Percentiles rank a stretch among this genome's conserved stretches.
Conservation (phyloP, 2,329 filamentous ascomycete genomes). For the Aureobasidium sp. region DNA sequence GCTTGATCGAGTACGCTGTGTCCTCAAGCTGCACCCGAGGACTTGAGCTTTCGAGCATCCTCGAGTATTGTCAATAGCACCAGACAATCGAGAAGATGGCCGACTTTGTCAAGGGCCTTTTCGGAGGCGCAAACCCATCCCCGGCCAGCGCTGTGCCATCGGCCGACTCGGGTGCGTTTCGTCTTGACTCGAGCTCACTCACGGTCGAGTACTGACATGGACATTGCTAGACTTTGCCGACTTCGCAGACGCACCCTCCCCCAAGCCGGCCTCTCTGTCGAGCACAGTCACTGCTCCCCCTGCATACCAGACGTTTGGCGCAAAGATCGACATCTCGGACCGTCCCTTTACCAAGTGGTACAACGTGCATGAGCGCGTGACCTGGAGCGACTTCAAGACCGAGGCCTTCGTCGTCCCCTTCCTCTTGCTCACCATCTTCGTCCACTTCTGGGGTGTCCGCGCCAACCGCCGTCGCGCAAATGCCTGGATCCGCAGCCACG, state of each 20-base stretch:
- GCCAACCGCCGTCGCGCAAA: constrained; percentile 72
- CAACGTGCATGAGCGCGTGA: constrained; percentile 85
- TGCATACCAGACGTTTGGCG: constrained; percentile 34
- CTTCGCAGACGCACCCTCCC: constrained; percentile 70
- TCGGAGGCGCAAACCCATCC: constrained; percentile 57
- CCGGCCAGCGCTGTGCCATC: constrained; percentile 34
- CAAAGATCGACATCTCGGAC: constrained; percentile 34
- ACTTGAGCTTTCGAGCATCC: not conserved
- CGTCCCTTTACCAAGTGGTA: constrained; percentile 90
- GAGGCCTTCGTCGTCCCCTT: constrained; percentile 75
- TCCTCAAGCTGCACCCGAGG: constrained; percentile 4
- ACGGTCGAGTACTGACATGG: not conserved
- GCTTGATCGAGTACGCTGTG: not conserved
- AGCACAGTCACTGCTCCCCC: constrained; percentile 37
- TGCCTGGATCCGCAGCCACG: constrained; percentile 70
- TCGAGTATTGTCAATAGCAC: not conserved
- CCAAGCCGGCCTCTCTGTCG: constrained; percentile 43
- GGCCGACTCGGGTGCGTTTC: constrained; percentile 54
- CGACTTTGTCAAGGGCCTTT: constrained; percentile 55
- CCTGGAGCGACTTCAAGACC: constrained; percentile 71
- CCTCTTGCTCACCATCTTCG: constrained; percentile 61
- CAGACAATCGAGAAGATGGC: constrained; percentile 28
- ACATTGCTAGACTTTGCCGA: constrained; percentile 72
- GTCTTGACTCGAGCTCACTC: constrained; percentile 11
- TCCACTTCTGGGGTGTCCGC: constrained; percentile 74